Conservation (phyloP, 495 filamentous ascomycete species). For the Entonaema liquescens region DNA sequence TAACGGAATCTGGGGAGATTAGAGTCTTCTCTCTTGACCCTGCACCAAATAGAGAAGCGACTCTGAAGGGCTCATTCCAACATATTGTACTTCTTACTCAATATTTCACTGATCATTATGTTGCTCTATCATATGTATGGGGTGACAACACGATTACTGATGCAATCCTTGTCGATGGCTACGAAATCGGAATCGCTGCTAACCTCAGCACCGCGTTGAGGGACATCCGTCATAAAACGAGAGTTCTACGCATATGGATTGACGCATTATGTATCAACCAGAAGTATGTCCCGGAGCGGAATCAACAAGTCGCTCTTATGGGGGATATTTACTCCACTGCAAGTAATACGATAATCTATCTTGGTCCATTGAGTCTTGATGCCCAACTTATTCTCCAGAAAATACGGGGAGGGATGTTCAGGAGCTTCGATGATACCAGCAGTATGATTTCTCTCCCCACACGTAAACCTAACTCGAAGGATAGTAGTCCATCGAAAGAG, state of each 20-base stretch:
- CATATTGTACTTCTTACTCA: slow-evolving; percentile 32
- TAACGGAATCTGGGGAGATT: slow-evolving; percentile 3
- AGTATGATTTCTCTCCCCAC: no score
- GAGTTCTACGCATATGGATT: slow-evolving; percentile 7
- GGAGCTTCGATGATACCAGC: not conserved
- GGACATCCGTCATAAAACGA: slow-evolving; percentile 19
- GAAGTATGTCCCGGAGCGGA: slow-evolving; percentile 23
- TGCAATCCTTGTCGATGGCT: slow-evolving; percentile 10
- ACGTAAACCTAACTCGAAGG: no score
- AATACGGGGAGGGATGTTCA: not conserved
- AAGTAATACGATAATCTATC: not conserved
- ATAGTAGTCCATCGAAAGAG: not conserved
- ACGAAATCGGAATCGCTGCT: slow-evolving; percentile 13
- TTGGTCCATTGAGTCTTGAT: not conserved
- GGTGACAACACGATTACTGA: slow-evolving; percentile 12
- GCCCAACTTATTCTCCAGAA: not conserved
- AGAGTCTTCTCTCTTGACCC: slow-evolving; percentile 33
- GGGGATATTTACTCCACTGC: slow-evolving; percentile 22
- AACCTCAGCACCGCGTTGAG: slow-evolving; percentile 27
- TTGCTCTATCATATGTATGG: slow-evolving; percentile 47
- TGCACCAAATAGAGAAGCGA: not conserved
- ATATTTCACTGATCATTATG: slow-evolving; percentile 40
- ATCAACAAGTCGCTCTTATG: slow-evolving; percentile 38
- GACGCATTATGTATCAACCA: slow-evolving; percentile 45
- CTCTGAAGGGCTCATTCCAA: slow-evolving; percentile 32